phyloP scores from a whole-genome alignment of 2,329 filamentous ascomycete species.

The Daldinia sp. region DNA sequence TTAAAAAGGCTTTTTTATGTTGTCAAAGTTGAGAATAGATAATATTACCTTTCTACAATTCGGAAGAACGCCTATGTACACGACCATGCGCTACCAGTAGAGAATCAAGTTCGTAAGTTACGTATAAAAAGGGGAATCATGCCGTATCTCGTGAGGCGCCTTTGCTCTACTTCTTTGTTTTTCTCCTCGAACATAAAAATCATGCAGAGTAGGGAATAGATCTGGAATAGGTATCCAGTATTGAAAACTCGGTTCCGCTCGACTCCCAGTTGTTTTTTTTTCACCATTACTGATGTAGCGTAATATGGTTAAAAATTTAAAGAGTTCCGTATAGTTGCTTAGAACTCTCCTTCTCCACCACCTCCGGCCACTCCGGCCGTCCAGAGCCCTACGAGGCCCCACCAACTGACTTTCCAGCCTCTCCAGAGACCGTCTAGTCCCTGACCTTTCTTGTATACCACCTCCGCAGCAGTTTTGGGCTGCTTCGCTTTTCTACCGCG shows the following conservation, averaged over 20 bases:
- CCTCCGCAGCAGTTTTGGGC: slow-evolving; percentile 55
- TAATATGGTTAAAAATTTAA: not conserved
- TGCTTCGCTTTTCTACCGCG: slow-evolving; percentile 51
- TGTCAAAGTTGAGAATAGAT: slow-evolving; percentile 31
- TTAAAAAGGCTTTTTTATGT: not conserved
- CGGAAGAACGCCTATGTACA: slow-evolving; percentile 17
- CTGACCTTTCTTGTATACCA: slow-evolving; percentile 70
- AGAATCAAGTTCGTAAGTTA: slow-evolving; percentile 39
- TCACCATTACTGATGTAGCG: not conserved
- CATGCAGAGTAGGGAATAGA: slow-evolving; percentile 35
- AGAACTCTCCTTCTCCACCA: slow-evolving; percentile 72
- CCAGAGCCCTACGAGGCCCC: slow-evolving; percentile 81
- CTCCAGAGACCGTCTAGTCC: slow-evolving; percentile 76
- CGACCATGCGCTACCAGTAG: slow-evolving; percentile 4
- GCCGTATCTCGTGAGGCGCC: slow-evolving; percentile 54
- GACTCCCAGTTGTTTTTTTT: not conserved
- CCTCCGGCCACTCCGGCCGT: slow-evolving; percentile 73
- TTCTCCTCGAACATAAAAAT: slow-evolving; percentile 18
- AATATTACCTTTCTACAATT: slow-evolving; percentile 11
- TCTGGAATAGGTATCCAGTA: not conserved
- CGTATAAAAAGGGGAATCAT: slow-evolving; percentile 55
- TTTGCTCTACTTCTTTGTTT: slow-evolving; percentile 27
- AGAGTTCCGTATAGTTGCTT: not conserved
- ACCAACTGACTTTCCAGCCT: slow-evolving; percentile 83
- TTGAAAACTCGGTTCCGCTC: slow-evolving; percentile 32